A percentile compares a stretch with the other conserved stretches of the same genome.
phyloP scores from a whole-genome alignment of 2,329 filamentous ascomycete species.

The Colletotrichum horii region DNA sequence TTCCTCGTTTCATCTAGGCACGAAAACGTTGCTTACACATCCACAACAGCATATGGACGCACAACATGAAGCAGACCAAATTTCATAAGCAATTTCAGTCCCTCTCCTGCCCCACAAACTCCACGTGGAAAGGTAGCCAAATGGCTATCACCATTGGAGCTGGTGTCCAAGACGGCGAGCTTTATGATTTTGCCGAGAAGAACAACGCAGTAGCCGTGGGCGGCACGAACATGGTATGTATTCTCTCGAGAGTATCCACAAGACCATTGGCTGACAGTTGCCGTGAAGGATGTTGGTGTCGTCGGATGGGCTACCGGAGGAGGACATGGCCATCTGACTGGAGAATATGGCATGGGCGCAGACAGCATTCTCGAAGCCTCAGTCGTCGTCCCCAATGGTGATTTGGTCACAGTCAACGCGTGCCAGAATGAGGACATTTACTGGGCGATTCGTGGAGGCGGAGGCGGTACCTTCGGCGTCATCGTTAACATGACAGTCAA shows the following conservation, averaged over 20 bases:
- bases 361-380: constrained; percentile 51
- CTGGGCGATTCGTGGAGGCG: constrained; percentile 57
- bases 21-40: neutral
- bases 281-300: constrained; percentile 57
- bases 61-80: constrained; percentile 36
- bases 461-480: constrained; percentile 56
- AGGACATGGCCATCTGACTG: constrained; percentile 46
- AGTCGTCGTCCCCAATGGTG: constrained; percentile 47
- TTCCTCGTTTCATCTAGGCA: neutral
- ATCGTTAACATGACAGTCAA: constrained; percentile 54
- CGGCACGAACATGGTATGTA: constrained; percentile 29
- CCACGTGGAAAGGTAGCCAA: neutral
- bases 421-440: constrained; percentile 53
- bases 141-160: constrained; percentile 27
- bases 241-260: constrained; percentile 23
- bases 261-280: neutral
- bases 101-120: neutral
- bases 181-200: neutral
- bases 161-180: constrained; percentile 3
- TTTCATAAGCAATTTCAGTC: neutral
- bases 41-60: constrained; percentile 38
- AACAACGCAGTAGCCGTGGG: constrained; percentile 40
- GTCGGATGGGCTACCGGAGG: constrained; percentile 59
- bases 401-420: constrained; percentile 43
- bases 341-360: constrained; percentile 49